Conservation (phyloP, 768 basidiomycete genomes). For the Leccinum aurantiacum region DNA sequence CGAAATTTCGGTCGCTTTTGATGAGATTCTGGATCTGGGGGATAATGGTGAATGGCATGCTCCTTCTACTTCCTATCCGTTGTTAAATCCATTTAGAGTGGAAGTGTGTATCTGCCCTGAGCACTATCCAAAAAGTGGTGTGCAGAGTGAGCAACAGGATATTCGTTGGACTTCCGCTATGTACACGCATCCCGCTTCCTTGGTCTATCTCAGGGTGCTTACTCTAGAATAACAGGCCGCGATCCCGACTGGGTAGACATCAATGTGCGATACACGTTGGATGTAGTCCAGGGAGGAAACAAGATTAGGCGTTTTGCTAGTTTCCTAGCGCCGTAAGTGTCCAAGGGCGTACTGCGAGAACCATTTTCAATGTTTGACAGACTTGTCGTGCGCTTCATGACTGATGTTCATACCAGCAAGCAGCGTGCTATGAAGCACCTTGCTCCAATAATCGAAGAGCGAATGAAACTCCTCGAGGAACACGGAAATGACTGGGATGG, state of each 20-base stretch:
- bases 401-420: neutral
- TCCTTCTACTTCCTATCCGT: neutral
- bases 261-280: neutral
- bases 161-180: neutral
- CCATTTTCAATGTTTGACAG: neutral
- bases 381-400: neutral
- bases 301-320: neutral
- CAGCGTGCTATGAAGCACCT: neutral
- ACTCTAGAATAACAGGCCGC: neutral
- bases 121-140: neutral
- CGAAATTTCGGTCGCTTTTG: neutral
- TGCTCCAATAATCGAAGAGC: constrained; percentile 5
- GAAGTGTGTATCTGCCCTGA: neutral
- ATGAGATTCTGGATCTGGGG: neutral
- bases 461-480: neutral
- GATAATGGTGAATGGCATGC: neutral
- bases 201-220: neutral
- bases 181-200: neutral
- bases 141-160: neutral
- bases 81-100: neutral
- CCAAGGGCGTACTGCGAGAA: neutral
- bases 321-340: neutral
- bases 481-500: neutral
- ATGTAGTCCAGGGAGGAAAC: neutral
- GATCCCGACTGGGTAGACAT: constrained; percentile 7